These are phyloP conservation scores for Spatholobus suberectus DNA, from an alignment of 306 rosid genomes.

Conservation along the genomic window DNA sequence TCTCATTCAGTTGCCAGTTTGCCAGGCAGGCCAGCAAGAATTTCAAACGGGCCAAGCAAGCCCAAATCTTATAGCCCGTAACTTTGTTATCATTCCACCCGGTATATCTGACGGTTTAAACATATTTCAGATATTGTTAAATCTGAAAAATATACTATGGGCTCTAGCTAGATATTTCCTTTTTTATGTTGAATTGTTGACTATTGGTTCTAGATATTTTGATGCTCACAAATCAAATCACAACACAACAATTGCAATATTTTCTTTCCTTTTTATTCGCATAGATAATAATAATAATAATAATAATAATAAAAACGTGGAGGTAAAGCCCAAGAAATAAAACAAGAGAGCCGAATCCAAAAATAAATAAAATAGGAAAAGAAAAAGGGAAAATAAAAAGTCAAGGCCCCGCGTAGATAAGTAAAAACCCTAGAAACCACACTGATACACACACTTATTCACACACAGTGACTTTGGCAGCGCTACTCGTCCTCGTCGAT, in stretches of 20 bases:
- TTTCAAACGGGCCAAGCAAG: background rate
- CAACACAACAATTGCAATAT: no score
- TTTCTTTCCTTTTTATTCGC: no score
- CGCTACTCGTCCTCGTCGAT: background rate
- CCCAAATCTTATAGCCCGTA: background rate
- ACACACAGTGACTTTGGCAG: background rate
- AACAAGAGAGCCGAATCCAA: background rate
- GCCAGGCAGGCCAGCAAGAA: background rate
- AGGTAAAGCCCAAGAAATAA: background rate
- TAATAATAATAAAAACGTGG: background rate
- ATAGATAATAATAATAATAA: no score
- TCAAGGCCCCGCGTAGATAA: conserved; percentile 1
- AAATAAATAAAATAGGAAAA: background rate
- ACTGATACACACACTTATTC: background rate
- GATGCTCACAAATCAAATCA: no score
- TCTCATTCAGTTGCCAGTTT: background rate
- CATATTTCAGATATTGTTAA: no score
- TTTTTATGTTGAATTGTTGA: no score
- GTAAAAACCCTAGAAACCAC: conserved; percentile 47
- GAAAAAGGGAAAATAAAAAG: background rate
- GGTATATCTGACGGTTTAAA: no score
- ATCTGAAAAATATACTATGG: no score
- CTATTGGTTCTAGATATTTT: no score
- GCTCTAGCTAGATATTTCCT: no score
- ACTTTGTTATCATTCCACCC: no score